A percentile compares a stretch with the other conserved stretches of the same genome.
phyloP scores from a whole-genome alignment of 1,284 basidiomycete species.

The Exobasidium rhododendri region DNA sequence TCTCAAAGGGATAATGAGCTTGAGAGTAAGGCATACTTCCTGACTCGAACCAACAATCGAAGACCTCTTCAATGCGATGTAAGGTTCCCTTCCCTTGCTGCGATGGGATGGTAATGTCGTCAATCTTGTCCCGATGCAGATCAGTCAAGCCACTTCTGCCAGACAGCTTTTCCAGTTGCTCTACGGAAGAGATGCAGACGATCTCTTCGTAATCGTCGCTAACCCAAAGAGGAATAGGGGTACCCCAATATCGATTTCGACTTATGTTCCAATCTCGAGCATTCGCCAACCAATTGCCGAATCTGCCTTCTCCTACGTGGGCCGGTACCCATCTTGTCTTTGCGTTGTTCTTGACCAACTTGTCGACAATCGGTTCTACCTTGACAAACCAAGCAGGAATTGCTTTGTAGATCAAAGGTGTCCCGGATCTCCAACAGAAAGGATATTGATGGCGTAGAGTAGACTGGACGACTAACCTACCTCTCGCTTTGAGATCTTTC shows the following conservation, averaged over 20 bases:
- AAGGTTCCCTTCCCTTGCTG: conserved; percentile 80
- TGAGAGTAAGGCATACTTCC: conserved; percentile 99
- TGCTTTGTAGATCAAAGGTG: conserved; percentile 92
- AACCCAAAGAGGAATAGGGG: conserved; percentile 93
- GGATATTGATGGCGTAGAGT: conserved; percentile 89
- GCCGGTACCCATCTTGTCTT: conserved; percentile 92
- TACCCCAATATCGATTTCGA: conserved; percentile 99
- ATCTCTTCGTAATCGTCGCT: conserved; percentile 92
- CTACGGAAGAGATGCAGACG: conserved; percentile 81
- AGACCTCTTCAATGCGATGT: conserved; percentile 90
- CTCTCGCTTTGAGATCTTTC: conserved; percentile 82
- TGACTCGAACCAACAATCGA: conserved; percentile 99
- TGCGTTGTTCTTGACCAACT: conserved; percentile 86
- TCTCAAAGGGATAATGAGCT: conserved; percentile 96
- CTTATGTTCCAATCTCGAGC: conserved; percentile 99
- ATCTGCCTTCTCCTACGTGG: conserved; percentile 82
- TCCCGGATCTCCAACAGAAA: conserved; percentile 91
- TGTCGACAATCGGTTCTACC: conserved; percentile 77
- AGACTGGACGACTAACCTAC: conserved; percentile 81
- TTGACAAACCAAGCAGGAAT: conserved; percentile 95
- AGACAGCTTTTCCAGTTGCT: conserved; percentile 80
- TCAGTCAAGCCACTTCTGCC: conserved; percentile 84
- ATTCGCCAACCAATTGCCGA: conserved; percentile 95
- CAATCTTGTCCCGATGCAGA: conserved; percentile 89
- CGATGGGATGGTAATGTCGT: conserved; percentile 93